A percentile compares a stretch with the other conserved stretches of the same genome.
Conservation (phyloP, 75 land plant genomes). For the Chamaecyparis obtusa region DNA sequence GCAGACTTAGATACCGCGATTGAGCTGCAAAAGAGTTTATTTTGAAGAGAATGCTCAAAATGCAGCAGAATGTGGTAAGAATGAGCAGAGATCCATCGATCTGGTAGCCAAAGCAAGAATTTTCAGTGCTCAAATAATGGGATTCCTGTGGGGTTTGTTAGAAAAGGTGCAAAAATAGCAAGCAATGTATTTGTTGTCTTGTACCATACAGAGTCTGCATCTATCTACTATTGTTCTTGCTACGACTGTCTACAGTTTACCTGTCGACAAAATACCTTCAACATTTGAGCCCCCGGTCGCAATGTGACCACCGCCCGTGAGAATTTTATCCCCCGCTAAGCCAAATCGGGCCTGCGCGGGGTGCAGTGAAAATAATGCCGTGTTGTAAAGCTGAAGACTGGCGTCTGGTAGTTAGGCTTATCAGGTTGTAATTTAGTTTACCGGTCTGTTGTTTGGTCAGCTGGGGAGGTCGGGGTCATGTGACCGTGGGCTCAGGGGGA, state of each 20-base stretch:
- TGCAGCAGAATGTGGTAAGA: not conserved
- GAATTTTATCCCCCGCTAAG: not conserved
- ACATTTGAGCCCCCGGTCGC: not conserved
- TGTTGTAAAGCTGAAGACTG: not conserved
- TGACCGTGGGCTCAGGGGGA: not conserved
- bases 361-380: not conserved
- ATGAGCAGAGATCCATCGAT: not conserved
- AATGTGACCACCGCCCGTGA: not conserved
- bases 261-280: not conserved
- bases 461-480: not conserved
- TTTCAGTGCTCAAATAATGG: not conserved
- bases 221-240: not conserved
- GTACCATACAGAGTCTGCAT: not conserved
- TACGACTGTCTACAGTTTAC: not conserved
- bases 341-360: not conserved
- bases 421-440: not conserved
- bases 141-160: not conserved
- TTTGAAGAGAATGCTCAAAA: not conserved
- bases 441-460: not conserved
- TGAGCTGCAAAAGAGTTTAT: not conserved
- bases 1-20: not conserved
- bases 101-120: not conserved
- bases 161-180: not conserved
- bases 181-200: constrained; percentile 2
- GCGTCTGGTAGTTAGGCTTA: not conserved